Evolutionary conservation across 805 yeast species (phyloP), one percentile per base, ranked within the genome.

Genomic region (Candida tibetensis): DNA sequence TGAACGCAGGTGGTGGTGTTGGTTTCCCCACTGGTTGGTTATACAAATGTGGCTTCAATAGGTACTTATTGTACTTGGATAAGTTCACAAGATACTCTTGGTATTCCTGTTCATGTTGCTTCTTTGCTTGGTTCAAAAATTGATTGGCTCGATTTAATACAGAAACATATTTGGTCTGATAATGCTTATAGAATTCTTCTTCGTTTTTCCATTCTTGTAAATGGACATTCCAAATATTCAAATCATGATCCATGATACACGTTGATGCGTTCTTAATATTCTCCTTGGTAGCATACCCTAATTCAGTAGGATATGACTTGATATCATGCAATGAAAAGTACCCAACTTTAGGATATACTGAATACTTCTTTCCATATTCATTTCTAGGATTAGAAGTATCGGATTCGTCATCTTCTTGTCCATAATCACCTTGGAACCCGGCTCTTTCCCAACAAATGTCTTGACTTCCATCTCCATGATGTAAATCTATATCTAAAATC

Each of bases 391-490:
- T 59, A 9, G 47, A 46, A 17, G 55, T 57, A 17, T 56, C 55
- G 17, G 53, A 57, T 29, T 70, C 76, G 21, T 69, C 76, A 36
- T 62, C 66, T 19, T 71, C 68, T 40, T 71, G 69, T n/a, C 73
- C 73, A 44, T 62, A 64, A 42, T 69, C 73, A 5, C 72, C 74
- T 3, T 51, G 38, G 48, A 77, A 74, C 0, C 87, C 86, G 1
- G 85, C 85, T 45, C 85, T 69, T 50, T 79, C 81, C 89, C 90
- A 86, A 50, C 90, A 80, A 18, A 86, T 82, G 57, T 86, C 95
- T 51, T 87, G 95, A 5, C 86, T 76, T 10, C 95, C 95, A 59
- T 86, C 95, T 13, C 95, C 95, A 54, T 86, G 95, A 53, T 86
- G 95, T 29, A 86, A 67, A 57, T 86, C 95, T 45, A 87, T 82